These are phyloP conservation scores for Globisporangium barbulae DNA, from an alignment of 352 stramenopile species.

Conservation along the genomic window DNA sequence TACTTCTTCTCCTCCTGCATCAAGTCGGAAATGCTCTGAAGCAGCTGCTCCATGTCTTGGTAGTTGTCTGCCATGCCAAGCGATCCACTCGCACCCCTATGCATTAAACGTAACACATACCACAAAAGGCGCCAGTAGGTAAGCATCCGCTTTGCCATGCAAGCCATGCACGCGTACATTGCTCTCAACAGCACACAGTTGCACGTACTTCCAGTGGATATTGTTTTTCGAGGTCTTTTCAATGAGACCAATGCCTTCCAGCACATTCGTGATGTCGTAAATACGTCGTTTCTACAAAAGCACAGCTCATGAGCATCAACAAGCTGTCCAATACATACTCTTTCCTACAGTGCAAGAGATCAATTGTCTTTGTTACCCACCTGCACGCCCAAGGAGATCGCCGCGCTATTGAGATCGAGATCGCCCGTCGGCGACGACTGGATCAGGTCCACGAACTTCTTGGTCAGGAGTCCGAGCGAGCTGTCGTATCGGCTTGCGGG, in stretches of 20 bases:
- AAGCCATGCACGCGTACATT: background rate
- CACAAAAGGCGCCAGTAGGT: background rate
- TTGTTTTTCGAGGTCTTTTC: constrained; percentile 98
- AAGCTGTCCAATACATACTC: background rate
- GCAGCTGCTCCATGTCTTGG: constrained; percentile 70
- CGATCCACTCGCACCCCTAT: constrained; percentile 51
- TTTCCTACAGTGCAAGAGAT: background rate
- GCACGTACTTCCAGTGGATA: constrained; percentile 94
- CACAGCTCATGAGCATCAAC: background rate
- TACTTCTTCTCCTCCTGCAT: constrained; percentile 81
- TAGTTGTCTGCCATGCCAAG: constrained; percentile 45
- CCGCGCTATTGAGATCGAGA: constrained; percentile 95
- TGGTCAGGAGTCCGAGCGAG: constrained; percentile 94
- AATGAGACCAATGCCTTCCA: constrained; percentile 97
- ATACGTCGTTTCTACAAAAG: constrained; percentile 91
- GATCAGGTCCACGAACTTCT: constrained; percentile 97
- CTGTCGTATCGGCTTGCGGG: constrained; percentile 93
- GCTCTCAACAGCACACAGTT: background rate
- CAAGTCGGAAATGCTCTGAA: constrained; percentile 75
- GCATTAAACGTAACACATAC: background rate
- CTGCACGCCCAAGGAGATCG: constrained; percentile 74
- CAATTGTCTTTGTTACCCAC: constrained; percentile 22
- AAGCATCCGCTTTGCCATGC: background rate
- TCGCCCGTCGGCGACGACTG: constrained; percentile 83
- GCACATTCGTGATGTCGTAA: constrained; percentile 99